These are phyloP conservation scores for Melianthus villosus DNA, from an alignment of 441 rosid genomes.

Conservation along the genomic window DNA sequence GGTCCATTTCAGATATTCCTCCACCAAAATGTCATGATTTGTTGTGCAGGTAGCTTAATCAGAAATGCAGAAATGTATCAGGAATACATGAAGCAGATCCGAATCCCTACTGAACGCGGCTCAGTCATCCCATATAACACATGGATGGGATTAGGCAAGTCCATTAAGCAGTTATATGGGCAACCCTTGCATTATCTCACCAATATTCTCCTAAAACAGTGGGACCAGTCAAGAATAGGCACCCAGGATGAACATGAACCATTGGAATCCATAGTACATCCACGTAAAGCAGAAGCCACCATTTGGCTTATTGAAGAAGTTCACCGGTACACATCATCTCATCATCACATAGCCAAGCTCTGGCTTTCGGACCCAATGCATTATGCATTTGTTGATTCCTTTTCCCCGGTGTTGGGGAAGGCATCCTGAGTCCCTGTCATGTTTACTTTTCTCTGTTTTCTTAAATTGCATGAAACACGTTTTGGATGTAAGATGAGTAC, in stretches of 20 bases:
- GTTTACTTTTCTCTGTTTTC: too few relatives aligned
- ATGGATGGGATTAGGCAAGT: conserved; percentile 61
- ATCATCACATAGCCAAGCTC: conserved; percentile 40
- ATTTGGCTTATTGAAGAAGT: conserved; percentile 75
- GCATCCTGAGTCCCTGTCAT: too few relatives aligned
- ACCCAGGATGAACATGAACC: conserved; percentile 29
- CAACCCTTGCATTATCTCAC: conserved; percentile 90
- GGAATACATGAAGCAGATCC: conserved; percentile 59
- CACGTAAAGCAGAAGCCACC: conserved; percentile 65
- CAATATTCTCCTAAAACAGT: conserved; percentile 39
- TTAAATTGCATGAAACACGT: too few relatives aligned
- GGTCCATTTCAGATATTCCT: too few relatives aligned
- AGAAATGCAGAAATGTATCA: conserved; percentile 66
- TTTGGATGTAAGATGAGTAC: too few relatives aligned
- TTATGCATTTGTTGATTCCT: conserved; percentile 39
- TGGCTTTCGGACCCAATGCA: conserved; percentile 55
- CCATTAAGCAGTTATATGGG: conserved; percentile 49
- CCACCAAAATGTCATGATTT: conserved; percentile 3
- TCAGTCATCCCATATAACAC: conserved; percentile 56
- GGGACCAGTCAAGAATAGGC: conserved; percentile 55
- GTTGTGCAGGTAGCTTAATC: conserved; percentile 25
- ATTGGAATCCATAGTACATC: conserved; percentile 54
- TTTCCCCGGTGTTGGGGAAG: conserved; percentile 20
- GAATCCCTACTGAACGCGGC: conserved; percentile 40
- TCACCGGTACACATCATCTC: conserved; percentile 53